Conservation (phyloP, 2,329 filamentous ascomycete species). For the Torrubiellomyces zombiae region DNA sequence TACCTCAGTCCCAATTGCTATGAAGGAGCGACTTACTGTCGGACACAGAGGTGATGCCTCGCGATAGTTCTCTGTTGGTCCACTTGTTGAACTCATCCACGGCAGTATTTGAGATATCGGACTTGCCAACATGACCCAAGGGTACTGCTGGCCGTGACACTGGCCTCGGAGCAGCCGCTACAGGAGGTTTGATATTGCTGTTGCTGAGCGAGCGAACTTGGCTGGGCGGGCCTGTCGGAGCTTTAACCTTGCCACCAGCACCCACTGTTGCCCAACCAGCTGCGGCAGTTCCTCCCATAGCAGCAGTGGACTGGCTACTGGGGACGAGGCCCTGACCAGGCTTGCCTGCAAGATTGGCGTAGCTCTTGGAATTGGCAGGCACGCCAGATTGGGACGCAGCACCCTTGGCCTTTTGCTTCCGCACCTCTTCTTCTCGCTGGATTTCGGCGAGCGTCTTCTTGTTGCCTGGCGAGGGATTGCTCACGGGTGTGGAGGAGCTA, state of each 20-base stretch:
- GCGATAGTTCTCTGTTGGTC: conserved; percentile 62
- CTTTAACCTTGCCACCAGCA: conserved; percentile 80
- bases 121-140: conserved; percentile 22
- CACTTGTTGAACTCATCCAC: conserved; percentile 91
- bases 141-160: conserved; percentile 28
- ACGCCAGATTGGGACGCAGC: conserved; percentile 29
- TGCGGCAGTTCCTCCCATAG: conserved; percentile 18
- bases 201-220: conserved; percentile 28
- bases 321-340: conserved; percentile 22
- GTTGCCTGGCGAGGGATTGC: conserved; percentile 15
- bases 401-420: conserved; percentile 56
- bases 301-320: conserved; percentile 13
- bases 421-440: conserved; percentile 76
- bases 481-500: conserved; percentile 9
- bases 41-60: conserved; percentile 43
- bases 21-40: conserved; percentile 27
- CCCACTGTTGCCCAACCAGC: conserved; percentile 87
- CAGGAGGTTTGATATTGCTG: conserved; percentile 21
- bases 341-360: conserved; percentile 87
- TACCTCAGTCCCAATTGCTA: too few species aligned
- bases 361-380: conserved; percentile 57
- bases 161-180: conserved; percentile 32
- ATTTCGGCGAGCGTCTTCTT: conserved; percentile 95
- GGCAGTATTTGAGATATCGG: conserved; percentile 30
- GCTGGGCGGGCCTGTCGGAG: conserved; percentile 42